Base-by-base conservation (phyloP, 2,329 filamentous ascomycete genomes). In the Colletotrichum sp. region DNA sequence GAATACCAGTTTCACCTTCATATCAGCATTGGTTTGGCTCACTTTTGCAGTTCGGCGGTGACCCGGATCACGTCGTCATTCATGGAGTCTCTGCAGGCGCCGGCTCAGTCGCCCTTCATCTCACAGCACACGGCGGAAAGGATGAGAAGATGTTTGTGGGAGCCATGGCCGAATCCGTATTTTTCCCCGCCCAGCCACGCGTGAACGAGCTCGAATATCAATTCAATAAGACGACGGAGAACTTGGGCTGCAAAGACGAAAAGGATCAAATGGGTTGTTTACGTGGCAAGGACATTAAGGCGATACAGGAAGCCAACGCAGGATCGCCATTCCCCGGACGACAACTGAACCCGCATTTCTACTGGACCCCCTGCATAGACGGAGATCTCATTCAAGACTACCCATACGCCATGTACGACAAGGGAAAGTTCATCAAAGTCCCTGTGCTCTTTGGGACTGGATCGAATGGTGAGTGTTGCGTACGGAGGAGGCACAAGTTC, bases 1-100 rank as follows among this genome's bases (percentile, higher is more conserved):
- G 80, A 8, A 16, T 52, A 26, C 34, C 12, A 15, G 8, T 13
- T 52, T 36, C 5, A 1, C 8, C 18, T 7, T 18, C 8, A 21
- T 65, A 26, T 66, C 28, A 24, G 21, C 13, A 52, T 8, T n/a
- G 21, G 30, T 60, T 30, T 15, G 3, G 39, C n/a, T 62, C 12
- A 52, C 16, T 15, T 6, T 59, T 15, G 24, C 62, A 86, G 82
- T 92, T 92, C 76, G 90, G 92, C 9, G 92, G 92, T 1, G 88
- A 93, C 78, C 89, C 90, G 0, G 80, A 86, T 28, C 89, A 90
- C 77, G 89, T 94, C 34, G 89, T 92, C 0, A 88, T 94, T 63
- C 89, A 92, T 77, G 91, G 92, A 4, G 88, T 88, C n/a, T 92
- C 90, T 4, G 90, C 92, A 3, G 92, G 92, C 8, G 92, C 86